Base-by-base conservation (phyloP, 1,284 basidiomycete species). In the Ceraceosorus bombacis region DNA sequence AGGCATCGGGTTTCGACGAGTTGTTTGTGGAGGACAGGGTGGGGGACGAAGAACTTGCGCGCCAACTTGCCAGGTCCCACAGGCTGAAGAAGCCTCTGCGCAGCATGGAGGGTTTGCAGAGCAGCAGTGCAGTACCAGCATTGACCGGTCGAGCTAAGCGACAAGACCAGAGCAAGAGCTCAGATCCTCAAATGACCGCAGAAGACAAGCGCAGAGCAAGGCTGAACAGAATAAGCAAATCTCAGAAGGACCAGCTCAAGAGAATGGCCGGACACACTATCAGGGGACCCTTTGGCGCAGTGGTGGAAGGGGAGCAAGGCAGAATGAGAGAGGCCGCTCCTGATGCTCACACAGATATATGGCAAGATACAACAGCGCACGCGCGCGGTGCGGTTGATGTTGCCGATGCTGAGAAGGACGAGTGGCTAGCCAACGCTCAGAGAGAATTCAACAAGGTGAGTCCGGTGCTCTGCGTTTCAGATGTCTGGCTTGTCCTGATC, bases 11-110 rank as follows among this genome's bases (percentile, higher is more conserved):
- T 27, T 27, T 27, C 3, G 27, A 27, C 27, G 49, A 49, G 15
- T 54, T 59, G 40, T 64, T 62, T 53, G 51, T 52, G n/a, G 54
- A 53, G 17, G 60, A 64, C 51, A 41, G 51, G 13, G 43, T n/a
- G 13, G 59, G 59, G 8, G 62, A 64, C 48, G 54, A 54, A 27
- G 46, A 10, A 2, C 15, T 51, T 12, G 52, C 40, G 5, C 39
- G 49, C 3, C 51, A 41, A 0, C 39, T 53, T 13, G 27, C 41
- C 27, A 49, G 52, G 39, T 36, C 17, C 12, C 39, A 36, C 37
- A 43, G 52, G 17, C 37, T 12, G 13, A 36, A 48, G 48, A 48
- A 46, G 41, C 48, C 49, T 2, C 49, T 64, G 43, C 55, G 55
- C 49, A 58, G 56, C 49, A 43, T 64, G 10, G 49, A 57, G 41